Percentiles rank a stretch among this genome's conserved stretches.
Evolutionary conservation across 495 filamentous ascomycete species (phyloP).

Genomic region (Aspergillus hancockii): DNA sequence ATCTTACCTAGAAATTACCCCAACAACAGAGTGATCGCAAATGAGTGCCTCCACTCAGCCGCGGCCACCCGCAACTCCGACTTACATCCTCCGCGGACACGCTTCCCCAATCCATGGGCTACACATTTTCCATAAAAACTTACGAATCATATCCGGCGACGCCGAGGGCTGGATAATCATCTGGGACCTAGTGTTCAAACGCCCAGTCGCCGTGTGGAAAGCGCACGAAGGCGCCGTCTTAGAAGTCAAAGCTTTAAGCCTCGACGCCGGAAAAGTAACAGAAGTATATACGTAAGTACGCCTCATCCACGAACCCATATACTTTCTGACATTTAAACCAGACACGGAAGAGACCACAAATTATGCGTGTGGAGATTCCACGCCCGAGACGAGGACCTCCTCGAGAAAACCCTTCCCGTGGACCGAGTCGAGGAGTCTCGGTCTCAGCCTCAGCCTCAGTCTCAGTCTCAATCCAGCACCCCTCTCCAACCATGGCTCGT

Average conservation of each 20-base stretch:
- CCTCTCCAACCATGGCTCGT: conserved; percentile 77
- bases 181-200: conserved; percentile 82
- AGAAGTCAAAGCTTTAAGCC: conserved; percentile 61
- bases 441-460: background rate
- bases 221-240: conserved; percentile 80
- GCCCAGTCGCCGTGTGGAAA: conserved; percentile 83
- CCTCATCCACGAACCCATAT: background rate
- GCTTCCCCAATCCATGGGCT: conserved; percentile 76
- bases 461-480: conserved; percentile 18
- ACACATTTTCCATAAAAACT: conserved; percentile 69
- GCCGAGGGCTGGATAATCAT: conserved; percentile 85
- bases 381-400: conserved; percentile 50
- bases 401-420: conserved; percentile 73
- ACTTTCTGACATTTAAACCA: conserved; percentile 32
- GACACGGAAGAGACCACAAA: conserved; percentile 88
- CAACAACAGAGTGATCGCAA: background rate
- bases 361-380: conserved; percentile 80
- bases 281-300: conserved; percentile 67
- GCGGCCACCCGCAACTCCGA: conserved; percentile 65
- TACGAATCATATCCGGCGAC: conserved; percentile 81
- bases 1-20: too few species aligned
- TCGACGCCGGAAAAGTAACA: conserved; percentile 53
- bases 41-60: conserved; percentile 6
- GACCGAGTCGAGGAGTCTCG: conserved; percentile 36
- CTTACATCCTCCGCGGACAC: conserved; percentile 88